Evolutionary conservation across 805 yeast species (phyloP), one percentile per base, ranked within the genome.

Genomic region (Priceomyces medius): DNA sequence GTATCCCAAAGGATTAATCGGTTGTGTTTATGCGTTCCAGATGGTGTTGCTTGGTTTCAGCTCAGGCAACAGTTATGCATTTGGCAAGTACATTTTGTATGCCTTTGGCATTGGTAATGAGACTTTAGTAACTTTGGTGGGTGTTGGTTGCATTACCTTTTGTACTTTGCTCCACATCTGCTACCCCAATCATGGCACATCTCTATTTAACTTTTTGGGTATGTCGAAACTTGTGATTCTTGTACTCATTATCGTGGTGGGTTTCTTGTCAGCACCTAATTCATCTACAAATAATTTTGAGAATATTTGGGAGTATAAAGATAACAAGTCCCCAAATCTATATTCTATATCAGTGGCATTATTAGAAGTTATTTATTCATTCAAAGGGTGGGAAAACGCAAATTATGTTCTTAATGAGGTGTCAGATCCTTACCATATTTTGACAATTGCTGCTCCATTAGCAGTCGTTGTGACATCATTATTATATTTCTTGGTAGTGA

Each of bases 301-400:
- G 7, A 41, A 66, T 34, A 49, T 71, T 34, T 78, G 76, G 66
- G 46, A 48, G 24, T 44, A 43, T 38, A 49, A 45, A 19, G 31
- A 40, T 31, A 21, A 40, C 35, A 17, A 43, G 18, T n/a, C 44
- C 7, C 72, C 78, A 2, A 59, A 55, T 34, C 49, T 64, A 8
- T 81, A 79, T 50, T 73, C 76, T 28, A 54, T 74, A 5, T 71
- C 85, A 1, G 80, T 80, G 27, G 85, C 82, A 0, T 53, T 81
- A 24, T 55, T 81, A 27, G 77, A 82, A 37, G 74, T 81, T 18
- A 76, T 81, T 10, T 81, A 80, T 52, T 79, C 85, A 0, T 81
- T 79, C 58, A 76, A 80, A 44, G 87, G 87, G 4, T 81, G 86
- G 85, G 86, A 81, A 48, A 81, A 81, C 48, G 82, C 81, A 32